These are phyloP conservation scores for Botryotinia convoluta DNA, from an alignment of 2,329 filamentous ascomycete genomes.

Conservation along the genomic window DNA sequence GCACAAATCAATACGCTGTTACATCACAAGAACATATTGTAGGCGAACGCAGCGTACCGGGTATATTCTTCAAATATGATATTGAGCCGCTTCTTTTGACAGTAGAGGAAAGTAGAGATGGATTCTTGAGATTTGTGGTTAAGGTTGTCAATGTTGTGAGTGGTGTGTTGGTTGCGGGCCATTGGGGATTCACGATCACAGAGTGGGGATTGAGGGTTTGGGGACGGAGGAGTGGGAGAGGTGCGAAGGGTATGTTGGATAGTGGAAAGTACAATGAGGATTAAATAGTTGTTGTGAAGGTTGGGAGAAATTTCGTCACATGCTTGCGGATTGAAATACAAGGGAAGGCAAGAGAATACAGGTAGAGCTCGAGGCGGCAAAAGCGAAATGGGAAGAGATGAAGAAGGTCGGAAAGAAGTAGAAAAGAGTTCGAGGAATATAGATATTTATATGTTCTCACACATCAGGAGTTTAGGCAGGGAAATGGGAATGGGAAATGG, in stretches of 20 bases:
- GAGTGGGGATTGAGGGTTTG: constrained; percentile 67
- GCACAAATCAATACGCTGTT: constrained; percentile 97
- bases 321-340: not conserved
- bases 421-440: not conserved
- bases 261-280: constrained; percentile 35
- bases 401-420: not conserved
- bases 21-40: constrained; percentile 79
- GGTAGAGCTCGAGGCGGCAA: not conserved
- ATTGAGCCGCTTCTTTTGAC: constrained; percentile 92
- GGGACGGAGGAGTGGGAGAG: constrained; percentile 41
- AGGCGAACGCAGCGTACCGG: constrained; percentile 70
- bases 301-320: not conserved
- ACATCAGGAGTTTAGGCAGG: not conserved
- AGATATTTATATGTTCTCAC: not conserved
- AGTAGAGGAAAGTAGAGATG: constrained; percentile 76
- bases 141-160: constrained; percentile 87
- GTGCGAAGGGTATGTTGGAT: constrained; percentile 40
- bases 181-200: constrained; percentile 85
- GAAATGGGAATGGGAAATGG: not conserved
- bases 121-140: constrained; percentile 71
- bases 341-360: not conserved
- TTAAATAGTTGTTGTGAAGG: not conserved
- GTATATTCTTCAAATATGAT: constrained; percentile 98
- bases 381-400: not conserved
- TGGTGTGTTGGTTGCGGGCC: constrained; percentile 87